A percentile compares a stretch with the other conserved stretches of the same genome.
phyloP scores from a whole-genome alignment of 305 asterid species.

The Fraxinus angustifolia region DNA sequence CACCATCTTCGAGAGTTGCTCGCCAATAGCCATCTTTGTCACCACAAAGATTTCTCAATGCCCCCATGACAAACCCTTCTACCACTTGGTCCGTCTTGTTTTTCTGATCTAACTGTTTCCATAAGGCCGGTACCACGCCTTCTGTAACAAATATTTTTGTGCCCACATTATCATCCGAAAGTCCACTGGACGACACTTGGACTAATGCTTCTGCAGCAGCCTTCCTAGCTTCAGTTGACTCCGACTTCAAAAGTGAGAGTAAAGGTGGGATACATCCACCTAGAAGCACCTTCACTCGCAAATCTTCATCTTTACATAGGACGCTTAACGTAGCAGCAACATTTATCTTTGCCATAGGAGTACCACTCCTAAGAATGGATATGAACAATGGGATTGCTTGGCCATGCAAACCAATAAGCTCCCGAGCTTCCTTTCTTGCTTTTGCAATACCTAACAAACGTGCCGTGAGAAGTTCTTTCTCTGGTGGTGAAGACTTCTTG shows the following conservation, averaged over 20 bases:
- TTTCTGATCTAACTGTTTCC: conserved; percentile 63
- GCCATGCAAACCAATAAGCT: conserved; percentile 74
- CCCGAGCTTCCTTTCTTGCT: conserved; percentile 76
- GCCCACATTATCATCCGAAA: conserved; percentile 77
- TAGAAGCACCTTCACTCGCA: conserved; percentile 74
- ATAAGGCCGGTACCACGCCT: conserved; percentile 73
- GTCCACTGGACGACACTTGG: conserved; percentile 65
- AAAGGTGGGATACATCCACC: conserved; percentile 95
- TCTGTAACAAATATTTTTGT: conserved; percentile 76
- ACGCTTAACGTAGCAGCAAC: conserved; percentile 68
- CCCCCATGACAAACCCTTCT: conserved; percentile 70
- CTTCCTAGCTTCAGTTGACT: conserved; percentile 64
- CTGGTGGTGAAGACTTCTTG: conserved; percentile 56
- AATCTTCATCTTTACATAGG: conserved; percentile 71
- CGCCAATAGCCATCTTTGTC: conserved; percentile 76
- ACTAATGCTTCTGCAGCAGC: conserved; percentile 83
- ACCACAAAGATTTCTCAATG: conserved; percentile 85
- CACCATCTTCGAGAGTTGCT: conserved; percentile 72
- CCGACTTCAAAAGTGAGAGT: conserved; percentile 70
- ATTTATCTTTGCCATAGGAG: conserved; percentile 58
- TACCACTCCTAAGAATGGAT: conserved; percentile 72
- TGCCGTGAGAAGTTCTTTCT: conserved; percentile 79
- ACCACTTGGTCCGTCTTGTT: conserved; percentile 63
- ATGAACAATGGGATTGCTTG: conserved; percentile 87
- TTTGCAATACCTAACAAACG: conserved; percentile 74